Conservation (phyloP, 2,329 filamentous ascomycete genomes). For the Xylaria sp. region DNA sequence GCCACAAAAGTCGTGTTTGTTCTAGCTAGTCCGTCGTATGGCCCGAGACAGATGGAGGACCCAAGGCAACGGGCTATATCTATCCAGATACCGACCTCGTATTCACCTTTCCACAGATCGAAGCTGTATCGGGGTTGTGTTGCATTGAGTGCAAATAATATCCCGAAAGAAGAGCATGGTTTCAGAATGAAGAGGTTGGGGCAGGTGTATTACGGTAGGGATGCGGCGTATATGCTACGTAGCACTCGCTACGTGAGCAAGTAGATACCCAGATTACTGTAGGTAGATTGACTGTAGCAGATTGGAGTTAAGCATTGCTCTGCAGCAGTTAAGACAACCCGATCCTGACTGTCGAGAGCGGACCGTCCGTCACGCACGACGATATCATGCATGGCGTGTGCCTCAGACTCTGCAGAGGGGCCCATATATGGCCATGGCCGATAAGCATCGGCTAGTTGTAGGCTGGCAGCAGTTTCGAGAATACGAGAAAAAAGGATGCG, state of each 20-base stretch:
- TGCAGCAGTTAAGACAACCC: background rate
- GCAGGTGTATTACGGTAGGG: background rate
- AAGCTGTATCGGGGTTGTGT: background rate
- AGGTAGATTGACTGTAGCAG: background rate
- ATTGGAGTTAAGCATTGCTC: background rate
- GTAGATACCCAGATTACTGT: background rate
- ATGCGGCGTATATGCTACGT: conserved; percentile 4
- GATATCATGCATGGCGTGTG: conserved; percentile 3
- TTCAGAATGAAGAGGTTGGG: background rate
- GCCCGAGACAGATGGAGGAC: background rate
- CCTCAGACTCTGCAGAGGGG: conserved; percentile 13
- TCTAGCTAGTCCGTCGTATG: background rate
- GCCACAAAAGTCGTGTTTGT: background rate
- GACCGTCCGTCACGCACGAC: background rate
- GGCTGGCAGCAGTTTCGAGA: conserved; percentile 5
- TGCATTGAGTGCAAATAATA: too few relatives aligned
- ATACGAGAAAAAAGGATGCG: conserved; percentile 29
- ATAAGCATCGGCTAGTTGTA: background rate
- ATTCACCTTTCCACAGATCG: background rate
- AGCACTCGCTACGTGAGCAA: too few relatives aligned
- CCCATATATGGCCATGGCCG: background rate
- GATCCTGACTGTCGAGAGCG: background rate
- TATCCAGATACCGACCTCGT: background rate
- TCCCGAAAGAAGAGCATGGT: background rate
- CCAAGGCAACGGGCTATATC: background rate